Percentiles rank a stretch among this genome's conserved stretches.
These are phyloP conservation scores for Kappamyces sp. DNA, from an alignment of 192 early-diverging fungal species.

Conservation along the genomic window DNA sequence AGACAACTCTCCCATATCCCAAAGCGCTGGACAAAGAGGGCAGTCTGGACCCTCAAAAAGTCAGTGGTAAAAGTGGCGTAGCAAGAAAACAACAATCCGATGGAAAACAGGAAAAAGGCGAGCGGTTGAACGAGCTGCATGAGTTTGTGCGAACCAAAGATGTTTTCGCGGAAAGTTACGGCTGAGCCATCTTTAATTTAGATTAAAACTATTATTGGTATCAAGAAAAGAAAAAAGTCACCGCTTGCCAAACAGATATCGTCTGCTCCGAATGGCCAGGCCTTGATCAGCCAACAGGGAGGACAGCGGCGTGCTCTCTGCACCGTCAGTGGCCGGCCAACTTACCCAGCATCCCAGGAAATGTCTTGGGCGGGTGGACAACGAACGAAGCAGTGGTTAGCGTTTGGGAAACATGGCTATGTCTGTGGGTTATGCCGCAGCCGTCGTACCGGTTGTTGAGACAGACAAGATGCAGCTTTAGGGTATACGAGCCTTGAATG, in stretches of 20 bases:
- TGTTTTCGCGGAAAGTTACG: too few relatives aligned
- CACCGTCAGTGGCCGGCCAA: too few relatives aligned
- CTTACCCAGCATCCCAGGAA: slow-evolving; percentile 35
- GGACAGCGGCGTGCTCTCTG: slow-evolving; percentile 33
- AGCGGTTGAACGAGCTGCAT: too few relatives aligned
- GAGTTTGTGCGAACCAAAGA: too few relatives aligned
- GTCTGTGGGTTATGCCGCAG: slow-evolving; percentile 3
- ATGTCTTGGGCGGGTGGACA: slow-evolving; percentile 32
- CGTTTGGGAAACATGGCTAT: neutral
- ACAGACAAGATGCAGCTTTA: slow-evolving; percentile 28
- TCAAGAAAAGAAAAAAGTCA: neutral
- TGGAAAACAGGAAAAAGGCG: neutral
- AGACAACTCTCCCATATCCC: too few relatives aligned
- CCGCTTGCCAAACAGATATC: neutral
- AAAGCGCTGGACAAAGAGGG: too few relatives aligned
- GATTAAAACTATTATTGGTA: neutral
- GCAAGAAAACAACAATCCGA: neutral
- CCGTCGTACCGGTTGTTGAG: slow-evolving; percentile 13
- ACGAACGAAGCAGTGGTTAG: slow-evolving; percentile 22
- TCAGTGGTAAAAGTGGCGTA: neutral
- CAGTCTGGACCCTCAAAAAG: neutral
- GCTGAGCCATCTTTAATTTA: slow-evolving; percentile 3
- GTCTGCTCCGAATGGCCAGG: slow-evolving; percentile 20
- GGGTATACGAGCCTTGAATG: slow-evolving; percentile 30
- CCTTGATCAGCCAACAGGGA: slow-evolving; percentile 27